Evolutionary conservation across 768 basidiomycete genomes (phyloP).

Genomic region (Mycena leptocephala): DNA sequence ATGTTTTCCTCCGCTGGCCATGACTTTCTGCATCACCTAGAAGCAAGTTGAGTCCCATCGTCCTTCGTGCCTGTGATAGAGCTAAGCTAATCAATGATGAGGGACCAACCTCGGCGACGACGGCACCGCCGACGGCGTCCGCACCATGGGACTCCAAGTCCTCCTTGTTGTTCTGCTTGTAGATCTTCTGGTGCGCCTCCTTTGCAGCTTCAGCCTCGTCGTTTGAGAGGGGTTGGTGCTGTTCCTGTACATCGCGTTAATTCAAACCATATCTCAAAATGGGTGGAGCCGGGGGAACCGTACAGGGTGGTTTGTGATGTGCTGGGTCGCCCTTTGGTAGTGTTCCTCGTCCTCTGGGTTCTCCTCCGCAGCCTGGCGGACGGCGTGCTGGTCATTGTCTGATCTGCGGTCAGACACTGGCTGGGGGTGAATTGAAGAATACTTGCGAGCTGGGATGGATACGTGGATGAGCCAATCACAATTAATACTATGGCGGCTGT

Average conservation of each 20-base stretch:
- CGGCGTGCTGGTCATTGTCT: no score
- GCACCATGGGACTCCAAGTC: background rate
- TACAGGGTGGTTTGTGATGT: conserved; percentile 13
- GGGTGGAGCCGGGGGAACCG: background rate
- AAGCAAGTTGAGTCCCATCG: background rate
- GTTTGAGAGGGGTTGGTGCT: no score
- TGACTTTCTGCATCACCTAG: conserved; percentile 26
- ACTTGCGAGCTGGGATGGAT: no score
- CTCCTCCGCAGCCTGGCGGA: no score
- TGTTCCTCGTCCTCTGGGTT: conserved; percentile 24
- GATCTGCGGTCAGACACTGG: background rate
- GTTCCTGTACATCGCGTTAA: background rate
- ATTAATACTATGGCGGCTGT: no score
- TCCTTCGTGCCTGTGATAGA: no score
- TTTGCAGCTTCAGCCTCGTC: no score
- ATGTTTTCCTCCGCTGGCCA: background rate
- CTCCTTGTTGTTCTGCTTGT: conserved; percentile 7
- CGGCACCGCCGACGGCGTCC: conserved; percentile 29
- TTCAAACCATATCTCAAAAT: no score
- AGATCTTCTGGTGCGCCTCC: conserved; percentile 33
- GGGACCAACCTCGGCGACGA: conserved; percentile 21
- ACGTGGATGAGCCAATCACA: no score
- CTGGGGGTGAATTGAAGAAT: no score
- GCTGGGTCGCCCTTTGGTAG: conserved; percentile 13
- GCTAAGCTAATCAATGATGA: background rate